Percentiles rank a stretch among this genome's conserved stretches.
These are phyloP conservation scores for Kregervanrija delftensis DNA, from an alignment of 805 yeast genomes.

Conservation along the genomic window DNA sequence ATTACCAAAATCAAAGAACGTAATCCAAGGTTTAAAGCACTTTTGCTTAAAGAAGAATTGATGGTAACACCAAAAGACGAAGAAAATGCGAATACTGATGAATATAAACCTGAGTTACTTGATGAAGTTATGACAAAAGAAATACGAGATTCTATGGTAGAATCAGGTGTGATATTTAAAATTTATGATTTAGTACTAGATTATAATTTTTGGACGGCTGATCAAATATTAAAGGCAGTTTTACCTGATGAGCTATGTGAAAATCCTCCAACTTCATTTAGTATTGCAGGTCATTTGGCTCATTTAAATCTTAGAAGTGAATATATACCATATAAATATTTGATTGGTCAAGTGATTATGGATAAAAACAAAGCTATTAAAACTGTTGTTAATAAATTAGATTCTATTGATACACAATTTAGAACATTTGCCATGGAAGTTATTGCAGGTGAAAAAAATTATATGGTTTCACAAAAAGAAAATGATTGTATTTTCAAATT, in stretches of 20 bases:
- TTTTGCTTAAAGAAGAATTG: slow-evolving; percentile 53
- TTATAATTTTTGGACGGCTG: slow-evolving; percentile 83
- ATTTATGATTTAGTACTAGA: slow-evolving; percentile 53
- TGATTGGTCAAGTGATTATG: slow-evolving; percentile 85
- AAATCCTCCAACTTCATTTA: slow-evolving; percentile 85
- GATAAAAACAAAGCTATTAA: slow-evolving; percentile 78
- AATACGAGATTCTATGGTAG: slow-evolving; percentile 40
- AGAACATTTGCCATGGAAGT: slow-evolving; percentile 93
- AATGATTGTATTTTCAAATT: slow-evolving; percentile 79
- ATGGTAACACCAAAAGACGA: slow-evolving; percentile 30
- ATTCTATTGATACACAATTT: slow-evolving; percentile 78
- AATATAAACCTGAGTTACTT: slow-evolving; percentile 9
- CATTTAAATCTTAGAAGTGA: slow-evolving; percentile 82
- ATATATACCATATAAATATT: slow-evolving; percentile 68
- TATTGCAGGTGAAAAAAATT: slow-evolving; percentile 75
- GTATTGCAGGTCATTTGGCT: slow-evolving; percentile 92
- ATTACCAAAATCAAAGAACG: slow-evolving; percentile 10
- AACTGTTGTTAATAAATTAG: slow-evolving; percentile 90
- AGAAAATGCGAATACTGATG: not conserved
- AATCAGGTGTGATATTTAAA: slow-evolving; percentile 38
- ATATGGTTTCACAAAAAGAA: slow-evolving; percentile 80
- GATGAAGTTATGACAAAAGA: slow-evolving; percentile 30
- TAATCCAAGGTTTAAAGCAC: slow-evolving; percentile 40
- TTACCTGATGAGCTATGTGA: slow-evolving; percentile 64
- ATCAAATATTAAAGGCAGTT: slow-evolving; percentile 72